These are phyloP conservation scores for Collariella sp. DNA, from an alignment of 495 filamentous ascomycete species.

Conservation along the genomic window DNA sequence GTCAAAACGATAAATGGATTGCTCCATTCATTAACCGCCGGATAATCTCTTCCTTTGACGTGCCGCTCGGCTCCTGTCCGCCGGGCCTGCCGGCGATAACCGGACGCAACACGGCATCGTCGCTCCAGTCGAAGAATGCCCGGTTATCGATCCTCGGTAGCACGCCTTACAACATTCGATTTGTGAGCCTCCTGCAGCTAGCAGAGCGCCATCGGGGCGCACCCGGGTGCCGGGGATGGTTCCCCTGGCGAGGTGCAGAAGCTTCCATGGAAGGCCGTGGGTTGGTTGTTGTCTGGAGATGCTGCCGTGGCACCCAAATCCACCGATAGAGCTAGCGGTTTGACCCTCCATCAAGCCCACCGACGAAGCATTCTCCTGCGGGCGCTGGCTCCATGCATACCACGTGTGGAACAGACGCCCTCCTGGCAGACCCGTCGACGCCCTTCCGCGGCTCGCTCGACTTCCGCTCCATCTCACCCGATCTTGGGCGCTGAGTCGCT, in stretches of 20 bases:
- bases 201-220: too few species aligned
- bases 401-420: not conserved
- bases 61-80: not conserved
- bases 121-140: too few species aligned
- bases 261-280: too few species aligned
- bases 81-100: constrained; percentile 2
- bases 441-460: constrained; percentile 1
- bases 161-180: not conserved
- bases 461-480: not conserved
- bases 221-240: too few species aligned
- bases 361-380: not conserved
- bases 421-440: not conserved
- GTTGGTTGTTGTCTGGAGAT: too few species aligned
- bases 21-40: too few species aligned
- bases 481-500: too few species aligned
- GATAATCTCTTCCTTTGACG: too few species aligned
- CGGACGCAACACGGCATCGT: not conserved
- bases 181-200: too few species aligned
- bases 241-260: too few species aligned
- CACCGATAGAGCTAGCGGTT: not conserved
- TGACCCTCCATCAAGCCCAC: not conserved
- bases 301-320: too few species aligned
- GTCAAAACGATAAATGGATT: too few species aligned
- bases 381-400: not conserved
- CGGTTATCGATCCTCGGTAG: not conserved